A percentile compares a stretch with the other conserved stretches of the same genome.
Evolutionary conservation across 257 asterid genomes (phyloP).

Genomic region (Solanum clarkiae): DNA sequence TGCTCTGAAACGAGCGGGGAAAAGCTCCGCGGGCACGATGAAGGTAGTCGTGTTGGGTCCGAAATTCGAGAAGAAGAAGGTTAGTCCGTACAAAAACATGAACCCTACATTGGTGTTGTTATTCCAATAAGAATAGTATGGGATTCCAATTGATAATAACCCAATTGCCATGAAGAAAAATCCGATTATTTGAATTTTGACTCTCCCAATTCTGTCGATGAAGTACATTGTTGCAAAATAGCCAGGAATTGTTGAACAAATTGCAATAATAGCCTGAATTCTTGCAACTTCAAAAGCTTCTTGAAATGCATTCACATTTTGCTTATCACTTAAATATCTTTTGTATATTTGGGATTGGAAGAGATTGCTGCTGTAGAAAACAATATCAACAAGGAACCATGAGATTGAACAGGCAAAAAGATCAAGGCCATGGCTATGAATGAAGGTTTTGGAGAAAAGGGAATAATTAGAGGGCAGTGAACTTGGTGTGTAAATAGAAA

Average conservation of each 20-base stretch:
- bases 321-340: not conserved
- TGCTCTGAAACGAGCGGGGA: constrained; percentile 45
- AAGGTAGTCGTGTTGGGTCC: constrained; percentile 57
- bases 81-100: constrained; percentile 31
- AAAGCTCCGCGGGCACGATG: constrained; percentile 48
- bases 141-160: constrained; percentile 31
- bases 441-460: constrained; percentile 26
- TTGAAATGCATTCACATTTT: constrained; percentile 12
- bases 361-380: constrained; percentile 42
- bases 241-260: constrained; percentile 48
- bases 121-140: constrained; percentile 19
- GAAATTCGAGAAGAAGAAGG: constrained; percentile 42
- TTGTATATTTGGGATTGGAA: constrained; percentile 30
- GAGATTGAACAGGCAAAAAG: constrained; percentile 33
- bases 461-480: constrained; percentile 10
- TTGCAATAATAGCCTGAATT: constrained; percentile 40
- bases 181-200: constrained; percentile 37
- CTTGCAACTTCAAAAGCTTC: constrained; percentile 31
- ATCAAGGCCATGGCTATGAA: constrained; percentile 39
- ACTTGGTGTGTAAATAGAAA: not conserved
- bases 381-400: constrained; percentile 43
- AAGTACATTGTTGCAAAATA: constrained; percentile 38
- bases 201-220: constrained; percentile 46
- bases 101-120: constrained; percentile 10
- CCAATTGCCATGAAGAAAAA: constrained; percentile 35